phyloP scores from a whole-genome alignment of 257 asterid genomes.

The Solanum gandarillasii region DNA sequence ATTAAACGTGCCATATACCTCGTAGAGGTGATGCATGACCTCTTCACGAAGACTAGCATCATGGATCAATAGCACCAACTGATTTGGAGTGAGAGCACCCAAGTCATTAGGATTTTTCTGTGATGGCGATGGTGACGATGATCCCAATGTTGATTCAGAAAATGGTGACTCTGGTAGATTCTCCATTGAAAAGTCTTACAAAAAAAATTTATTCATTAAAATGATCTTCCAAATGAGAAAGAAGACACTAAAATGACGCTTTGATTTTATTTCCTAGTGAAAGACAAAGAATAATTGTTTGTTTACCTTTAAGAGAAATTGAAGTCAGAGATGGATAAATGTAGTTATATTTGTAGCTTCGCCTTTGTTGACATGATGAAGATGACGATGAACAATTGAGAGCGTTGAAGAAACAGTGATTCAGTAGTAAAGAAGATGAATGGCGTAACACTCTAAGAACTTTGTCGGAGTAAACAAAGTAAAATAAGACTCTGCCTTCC shows the following conservation, averaged over 20 bases:
- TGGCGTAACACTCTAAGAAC: not conserved
- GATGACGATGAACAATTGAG: not conserved
- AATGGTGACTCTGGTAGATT: no score
- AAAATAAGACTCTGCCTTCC: not conserved
- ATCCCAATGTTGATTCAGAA: no score
- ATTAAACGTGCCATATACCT: no score
- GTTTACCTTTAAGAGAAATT: not conserved
- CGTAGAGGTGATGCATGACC: not conserved
- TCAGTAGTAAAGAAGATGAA: not conserved
- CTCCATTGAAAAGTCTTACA: not conserved
- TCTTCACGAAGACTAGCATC: no score
- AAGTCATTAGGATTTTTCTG: no score
- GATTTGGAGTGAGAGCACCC: no score
- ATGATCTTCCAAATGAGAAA: not conserved
- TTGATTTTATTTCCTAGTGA: no score
- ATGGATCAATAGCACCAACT: no score
- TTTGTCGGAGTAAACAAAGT: not conserved
- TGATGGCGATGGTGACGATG: no score
- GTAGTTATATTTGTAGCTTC: not conserved
- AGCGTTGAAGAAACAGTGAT: not conserved
- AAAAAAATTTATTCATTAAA: no score
- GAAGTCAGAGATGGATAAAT: not conserved
- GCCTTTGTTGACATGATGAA: not conserved
- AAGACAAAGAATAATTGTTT: no score
- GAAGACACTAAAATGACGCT: not conserved